phyloP scores from a whole-genome alignment of 2,329 filamentous ascomycete genomes.

The Cercospora sp. region DNA sequence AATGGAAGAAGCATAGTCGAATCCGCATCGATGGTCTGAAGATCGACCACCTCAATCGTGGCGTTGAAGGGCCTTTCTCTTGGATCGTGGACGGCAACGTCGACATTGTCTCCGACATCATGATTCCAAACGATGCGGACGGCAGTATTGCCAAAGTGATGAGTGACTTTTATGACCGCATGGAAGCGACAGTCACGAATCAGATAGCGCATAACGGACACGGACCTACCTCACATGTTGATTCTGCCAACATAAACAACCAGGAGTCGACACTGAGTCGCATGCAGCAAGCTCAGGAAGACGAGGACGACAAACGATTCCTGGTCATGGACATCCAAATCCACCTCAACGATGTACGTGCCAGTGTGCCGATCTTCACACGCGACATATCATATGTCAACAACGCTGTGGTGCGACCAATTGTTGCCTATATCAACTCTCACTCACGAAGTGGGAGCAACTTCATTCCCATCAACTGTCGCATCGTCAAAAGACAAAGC shows the following conservation, averaged over 20 bases:
- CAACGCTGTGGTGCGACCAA: constrained; percentile 89
- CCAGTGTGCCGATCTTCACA: constrained; percentile 88
- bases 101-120: constrained; percentile 92
- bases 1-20: constrained; percentile 94
- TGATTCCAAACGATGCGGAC: constrained; percentile 85
- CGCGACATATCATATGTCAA: constrained; percentile 92
- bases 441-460: constrained; percentile 63
- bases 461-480: constrained; percentile 92
- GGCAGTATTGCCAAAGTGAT: constrained; percentile 91
- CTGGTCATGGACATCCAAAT: constrained; percentile 93
- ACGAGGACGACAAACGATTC: constrained; percentile 67
- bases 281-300: constrained; percentile 3
- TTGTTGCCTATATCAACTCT: constrained; percentile 97
- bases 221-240: constrained; percentile 2
- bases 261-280: constrained; percentile 15
- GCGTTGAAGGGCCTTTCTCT: constrained; percentile 88
- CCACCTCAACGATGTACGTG: constrained; percentile 91
- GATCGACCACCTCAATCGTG: constrained; percentile 93
- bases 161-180: constrained; percentile 93
- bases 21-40: constrained; percentile 89
- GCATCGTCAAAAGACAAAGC: constrained; percentile 81
- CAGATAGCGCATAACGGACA: constrained; percentile 22
- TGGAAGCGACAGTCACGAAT: constrained; percentile 82
- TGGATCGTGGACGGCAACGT: constrained; percentile 98
- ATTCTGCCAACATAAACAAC: constrained; percentile 30